These are phyloP conservation scores for Kockiozyma suomiensis DNA, from an alignment of 805 yeast genomes.

Conservation along the genomic window DNA sequence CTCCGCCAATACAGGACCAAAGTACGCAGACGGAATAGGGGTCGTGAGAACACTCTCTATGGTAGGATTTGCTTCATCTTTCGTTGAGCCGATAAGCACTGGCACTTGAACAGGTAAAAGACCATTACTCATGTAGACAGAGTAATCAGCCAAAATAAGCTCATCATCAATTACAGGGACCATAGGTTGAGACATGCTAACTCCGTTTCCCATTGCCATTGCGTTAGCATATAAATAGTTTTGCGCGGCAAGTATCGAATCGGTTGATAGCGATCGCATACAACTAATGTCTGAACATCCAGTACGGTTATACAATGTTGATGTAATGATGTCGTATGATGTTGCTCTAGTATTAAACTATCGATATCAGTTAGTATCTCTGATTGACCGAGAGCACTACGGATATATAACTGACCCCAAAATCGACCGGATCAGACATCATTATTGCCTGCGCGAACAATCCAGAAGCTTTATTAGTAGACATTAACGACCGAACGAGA, in stretches of 20 bases:
- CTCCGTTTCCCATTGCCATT: conserved; percentile 5
- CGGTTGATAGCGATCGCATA: conserved; percentile 16
- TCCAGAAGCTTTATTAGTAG: conserved; percentile 19
- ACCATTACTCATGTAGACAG: conserved; percentile 21
- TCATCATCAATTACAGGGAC: conserved; percentile 39
- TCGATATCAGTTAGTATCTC: background rate
- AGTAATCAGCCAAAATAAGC: conserved; percentile 31
- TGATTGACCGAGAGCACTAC: too few species aligned
- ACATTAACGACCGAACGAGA: conserved; percentile 26
- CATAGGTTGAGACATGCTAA: conserved; percentile 34
- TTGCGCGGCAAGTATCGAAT: conserved; percentile 23
- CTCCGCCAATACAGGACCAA: conserved; percentile 9
- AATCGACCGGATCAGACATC: conserved; percentile 33
- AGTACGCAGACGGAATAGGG: conserved; percentile 10
- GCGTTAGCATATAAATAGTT: conserved; percentile 7
- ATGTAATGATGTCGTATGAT: conserved; percentile 14
- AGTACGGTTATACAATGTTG: conserved; percentile 14
- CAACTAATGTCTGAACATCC: conserved; percentile 28
- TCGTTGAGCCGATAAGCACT: conserved; percentile 36
- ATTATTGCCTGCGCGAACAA: conserved; percentile 22
- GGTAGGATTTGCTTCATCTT: conserved; percentile 36
- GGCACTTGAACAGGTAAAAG: conserved; percentile 34
- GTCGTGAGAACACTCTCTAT: conserved; percentile 26
- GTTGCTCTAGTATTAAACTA: conserved; percentile 25
- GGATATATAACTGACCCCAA: conserved; percentile 21